A percentile compares a stretch with the other conserved stretches of the same genome.
Conservation (phyloP, 371 early-diverging fungal species). For the Mucor indicus region DNA sequence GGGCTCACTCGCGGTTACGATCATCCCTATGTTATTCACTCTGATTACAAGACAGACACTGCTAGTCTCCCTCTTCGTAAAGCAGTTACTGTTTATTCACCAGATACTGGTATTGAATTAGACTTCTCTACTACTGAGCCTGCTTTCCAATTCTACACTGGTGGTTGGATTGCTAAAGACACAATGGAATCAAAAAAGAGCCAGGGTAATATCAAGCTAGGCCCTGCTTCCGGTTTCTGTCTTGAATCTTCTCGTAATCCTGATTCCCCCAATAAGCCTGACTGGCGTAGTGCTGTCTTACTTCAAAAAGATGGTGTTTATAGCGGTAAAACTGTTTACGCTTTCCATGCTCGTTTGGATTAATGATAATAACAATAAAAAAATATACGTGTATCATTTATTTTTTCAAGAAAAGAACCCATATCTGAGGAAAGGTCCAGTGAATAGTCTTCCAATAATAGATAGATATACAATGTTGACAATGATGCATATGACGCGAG, state of each 20-base stretch:
- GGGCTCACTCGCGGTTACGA: conserved; percentile 54
- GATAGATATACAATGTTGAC: conserved; percentile 14
- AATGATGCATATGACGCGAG: conserved; percentile 5
- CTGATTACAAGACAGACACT: conserved; percentile 37
- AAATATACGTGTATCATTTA: no score
- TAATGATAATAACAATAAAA: no score
- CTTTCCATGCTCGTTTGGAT: conserved; percentile 39
- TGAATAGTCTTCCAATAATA: conserved; percentile 16
- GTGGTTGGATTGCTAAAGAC: conserved; percentile 49
- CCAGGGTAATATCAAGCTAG: conserved; percentile 25
- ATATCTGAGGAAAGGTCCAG: conserved; percentile 22
- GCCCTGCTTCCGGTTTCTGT: conserved; percentile 58
- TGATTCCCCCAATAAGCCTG: conserved; percentile 65
- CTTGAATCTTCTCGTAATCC: conserved; percentile 68
- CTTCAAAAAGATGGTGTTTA: conserved; percentile 49
- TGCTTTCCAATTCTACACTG: conserved; percentile 78
- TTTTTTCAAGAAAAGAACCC: conserved; percentile 10
- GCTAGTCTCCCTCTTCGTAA: conserved; percentile 34
- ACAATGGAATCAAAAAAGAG: conserved; percentile 39
- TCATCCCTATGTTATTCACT: conserved; percentile 60
- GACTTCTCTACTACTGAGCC: conserved; percentile 62
- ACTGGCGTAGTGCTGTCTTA: conserved; percentile 47
- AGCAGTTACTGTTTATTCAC: conserved; percentile 44
- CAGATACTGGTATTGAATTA: conserved; percentile 63
- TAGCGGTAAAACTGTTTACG: conserved; percentile 43